phyloP scores from a whole-genome alignment of 1,284 basidiomycete species.

The Ceratobasidium papillatum region DNA sequence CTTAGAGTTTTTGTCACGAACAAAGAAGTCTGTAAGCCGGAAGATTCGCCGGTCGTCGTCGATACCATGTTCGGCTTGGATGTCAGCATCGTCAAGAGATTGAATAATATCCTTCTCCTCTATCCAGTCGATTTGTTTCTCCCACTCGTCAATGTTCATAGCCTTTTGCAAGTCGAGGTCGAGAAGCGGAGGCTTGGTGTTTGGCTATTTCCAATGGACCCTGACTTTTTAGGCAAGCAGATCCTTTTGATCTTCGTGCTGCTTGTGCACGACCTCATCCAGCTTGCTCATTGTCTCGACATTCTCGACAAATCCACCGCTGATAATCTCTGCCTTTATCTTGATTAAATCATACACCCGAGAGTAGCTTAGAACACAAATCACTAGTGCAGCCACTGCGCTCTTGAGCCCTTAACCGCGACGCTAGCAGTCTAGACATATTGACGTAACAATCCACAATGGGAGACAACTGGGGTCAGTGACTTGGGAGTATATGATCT shows the following conservation, averaged over 20 bases:
- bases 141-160: constrained; percentile 30
- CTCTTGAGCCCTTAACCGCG: constrained; percentile 14
- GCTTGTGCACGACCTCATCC: background rate
- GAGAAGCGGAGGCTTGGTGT: background rate
- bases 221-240: background rate
- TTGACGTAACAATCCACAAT: background rate
- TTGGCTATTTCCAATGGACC: background rate
- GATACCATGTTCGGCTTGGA: constrained; percentile 1
- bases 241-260: background rate
- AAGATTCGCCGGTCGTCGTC: constrained; percentile 17
- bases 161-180: background rate
- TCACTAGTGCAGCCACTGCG: background rate
- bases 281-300: background rate
- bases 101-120: background rate
- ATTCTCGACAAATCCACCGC: background rate
- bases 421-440: background rate
- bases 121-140: background rate
- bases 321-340: background rate
- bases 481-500: background rate
- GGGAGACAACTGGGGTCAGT: constrained; percentile 37
- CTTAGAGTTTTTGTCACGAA: constrained; percentile 4
- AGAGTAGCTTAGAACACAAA: background rate
- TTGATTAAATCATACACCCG: background rate
- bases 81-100: constrained; percentile 13
- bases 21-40: constrained; percentile 24